Evolutionary conservation across 148 eudicot species (phyloP), one percentile per base, ranked within the genome.

Genomic region (Diospyros kaki): DNA sequence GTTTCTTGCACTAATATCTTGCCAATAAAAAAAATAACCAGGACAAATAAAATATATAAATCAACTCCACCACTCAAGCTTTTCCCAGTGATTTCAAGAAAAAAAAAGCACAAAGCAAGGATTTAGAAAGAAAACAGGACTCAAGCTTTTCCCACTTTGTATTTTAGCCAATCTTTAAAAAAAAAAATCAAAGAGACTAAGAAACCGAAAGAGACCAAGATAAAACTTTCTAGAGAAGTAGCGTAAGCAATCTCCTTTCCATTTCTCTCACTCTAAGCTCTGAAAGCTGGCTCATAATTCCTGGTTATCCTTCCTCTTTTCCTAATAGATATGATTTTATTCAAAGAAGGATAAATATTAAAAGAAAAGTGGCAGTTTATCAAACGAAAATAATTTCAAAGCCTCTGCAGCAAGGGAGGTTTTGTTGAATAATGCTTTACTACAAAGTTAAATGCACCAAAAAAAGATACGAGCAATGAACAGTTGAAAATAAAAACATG

Each of bases 401-500:
- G 18, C 54, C 38, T 0, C 9, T 28, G 40, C 38, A 58, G 51
- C 14, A 10, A n/a, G 4, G 41, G 60, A 4, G 4, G 15, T 40
- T 1, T 3, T 43, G 39, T 5, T 15, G 17, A 56, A 40, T 41
- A 18, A 74, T 15, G n/a, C 18, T 11, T 65, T 11, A 65, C 54
- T n/a, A 46, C 54, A 43, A n/a, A 60, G 39, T 28, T 28, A 5
- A 38, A 62, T 28, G 8, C 77, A 64, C 9, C 28, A n/a, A 14
- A 28, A 28, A 28, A 28, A 28, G 28, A 28, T 28, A 28, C 28
- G 28, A 28, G 28, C 0, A 28, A 28, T 28, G 28, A 28, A 54
- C 9, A 11, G 60, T 18, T 42, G 60, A 10, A 71, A 54, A 59
- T 59, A 64, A 73, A 73, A 79, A 93, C 97, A 91, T 94, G 98